phyloP scores from a whole-genome alignment of 345 rosid species.

The Laguncularia racemosa region DNA sequence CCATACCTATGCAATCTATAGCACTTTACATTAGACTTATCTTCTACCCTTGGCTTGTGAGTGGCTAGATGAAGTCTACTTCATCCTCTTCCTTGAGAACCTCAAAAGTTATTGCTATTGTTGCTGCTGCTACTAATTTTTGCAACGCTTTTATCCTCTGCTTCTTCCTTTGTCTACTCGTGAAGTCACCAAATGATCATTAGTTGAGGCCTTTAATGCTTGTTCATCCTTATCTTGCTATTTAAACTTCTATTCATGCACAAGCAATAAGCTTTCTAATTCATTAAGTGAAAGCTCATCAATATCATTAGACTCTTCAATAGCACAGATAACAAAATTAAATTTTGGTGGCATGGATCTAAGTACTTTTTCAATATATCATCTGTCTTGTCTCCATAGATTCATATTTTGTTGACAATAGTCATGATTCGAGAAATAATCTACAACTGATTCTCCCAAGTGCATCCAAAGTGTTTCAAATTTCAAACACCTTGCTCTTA shows the following conservation, averaged over 20 bases:
- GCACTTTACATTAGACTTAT: neutral
- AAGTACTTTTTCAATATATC: neutral
- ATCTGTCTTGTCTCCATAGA: neutral
- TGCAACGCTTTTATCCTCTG: too few species aligned
- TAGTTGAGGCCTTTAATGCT: neutral
- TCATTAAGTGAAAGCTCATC: neutral
- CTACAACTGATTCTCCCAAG: neutral
- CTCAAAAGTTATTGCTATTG: neutral
- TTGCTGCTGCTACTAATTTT: neutral
- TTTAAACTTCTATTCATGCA: neutral
- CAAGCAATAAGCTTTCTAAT: neutral
- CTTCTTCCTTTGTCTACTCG: too few species aligned
- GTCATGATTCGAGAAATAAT: neutral
- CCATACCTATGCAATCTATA: conserved; percentile 1
- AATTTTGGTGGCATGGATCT: neutral
- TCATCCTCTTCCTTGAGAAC: neutral
- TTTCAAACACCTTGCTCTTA: neutral
- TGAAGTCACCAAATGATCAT: neutral
- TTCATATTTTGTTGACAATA: neutral
- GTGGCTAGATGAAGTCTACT: neutral
- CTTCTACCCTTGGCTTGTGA: too few species aligned
- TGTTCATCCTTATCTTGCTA: neutral
- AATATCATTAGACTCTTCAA: conserved; percentile 1
- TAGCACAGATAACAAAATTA: neutral
- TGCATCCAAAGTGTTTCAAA: neutral